Evolutionary conservation across 768 basidiomycete species (phyloP).

Genomic region (Gelatoporia subvermispora): DNA sequence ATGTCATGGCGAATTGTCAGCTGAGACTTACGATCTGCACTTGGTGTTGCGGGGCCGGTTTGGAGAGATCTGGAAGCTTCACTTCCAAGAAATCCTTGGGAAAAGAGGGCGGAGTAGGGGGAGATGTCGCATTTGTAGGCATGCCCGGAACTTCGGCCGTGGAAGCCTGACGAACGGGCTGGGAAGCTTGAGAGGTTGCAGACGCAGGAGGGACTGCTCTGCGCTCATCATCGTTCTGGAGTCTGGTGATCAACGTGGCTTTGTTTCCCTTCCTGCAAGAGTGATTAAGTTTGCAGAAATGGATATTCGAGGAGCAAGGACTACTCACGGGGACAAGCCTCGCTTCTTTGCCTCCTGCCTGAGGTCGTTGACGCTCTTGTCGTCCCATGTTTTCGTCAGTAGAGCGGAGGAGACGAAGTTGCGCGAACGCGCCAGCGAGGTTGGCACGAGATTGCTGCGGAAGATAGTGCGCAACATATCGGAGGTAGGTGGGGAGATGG

Average conservation of each 20-base stretch:
- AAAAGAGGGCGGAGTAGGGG: conserved; percentile 15
- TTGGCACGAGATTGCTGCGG: conserved; percentile 17
- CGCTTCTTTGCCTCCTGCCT: conserved; percentile 50
- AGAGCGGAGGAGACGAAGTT: conserved; percentile 51
- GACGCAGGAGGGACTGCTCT: conserved; percentile 15
- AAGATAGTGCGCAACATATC: conserved; percentile 26
- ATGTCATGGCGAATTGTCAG: not conserved
- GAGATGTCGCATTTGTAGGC: conserved; percentile 31
- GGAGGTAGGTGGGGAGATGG: conserved; percentile 4
- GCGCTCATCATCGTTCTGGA: conserved; percentile 45
- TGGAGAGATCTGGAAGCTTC: conserved; percentile 52
- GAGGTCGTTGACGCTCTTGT: conserved; percentile 43
- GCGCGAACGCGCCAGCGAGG: conserved; percentile 22
- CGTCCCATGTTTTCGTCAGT: conserved; percentile 53
- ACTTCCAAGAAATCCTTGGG: conserved; percentile 39
- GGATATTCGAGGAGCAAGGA: conserved; percentile 3
- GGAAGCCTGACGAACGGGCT: conserved; percentile 23
- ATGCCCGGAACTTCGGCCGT: conserved; percentile 36
- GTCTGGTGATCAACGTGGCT: conserved; percentile 46
- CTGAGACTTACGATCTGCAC: conserved; percentile 54
- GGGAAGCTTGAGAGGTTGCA: conserved; percentile 5
- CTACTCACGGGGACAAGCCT: conserved; percentile 48
- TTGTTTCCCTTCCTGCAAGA: conserved; percentile 53
- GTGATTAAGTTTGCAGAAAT: conserved; percentile 7
- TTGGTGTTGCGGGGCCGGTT: conserved; percentile 35